Percentiles rank a stretch among this genome's conserved stretches.
These are phyloP conservation scores for Brasenia schreberi DNA, from an alignment of 164 flowering plant species.

Conservation along the genomic window DNA sequence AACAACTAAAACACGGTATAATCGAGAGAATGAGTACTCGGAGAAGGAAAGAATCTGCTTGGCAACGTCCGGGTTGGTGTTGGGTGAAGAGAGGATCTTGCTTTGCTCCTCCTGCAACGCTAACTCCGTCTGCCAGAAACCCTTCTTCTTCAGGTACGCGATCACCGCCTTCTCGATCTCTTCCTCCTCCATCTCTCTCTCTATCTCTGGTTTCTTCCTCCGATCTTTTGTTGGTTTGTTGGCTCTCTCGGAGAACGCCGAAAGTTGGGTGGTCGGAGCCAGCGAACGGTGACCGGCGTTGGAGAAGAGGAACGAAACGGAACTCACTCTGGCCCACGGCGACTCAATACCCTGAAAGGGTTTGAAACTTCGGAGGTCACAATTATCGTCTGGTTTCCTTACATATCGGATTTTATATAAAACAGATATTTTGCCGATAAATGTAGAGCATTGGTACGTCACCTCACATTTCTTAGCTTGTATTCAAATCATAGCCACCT, in stretches of 20 bases:
- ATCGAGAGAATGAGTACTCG: conserved; percentile 22
- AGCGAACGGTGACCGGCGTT: background rate
- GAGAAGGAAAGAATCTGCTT: conserved; percentile 43
- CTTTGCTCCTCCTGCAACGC: conserved; percentile 54
- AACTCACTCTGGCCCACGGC: background rate
- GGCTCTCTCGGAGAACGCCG: background rate
- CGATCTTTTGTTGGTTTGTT: background rate
- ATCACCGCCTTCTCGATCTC: conserved; percentile 53
- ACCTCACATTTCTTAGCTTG: too few relatives aligned
- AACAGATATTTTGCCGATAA: too few relatives aligned
- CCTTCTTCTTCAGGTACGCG: conserved; percentile 83
- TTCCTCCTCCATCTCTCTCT: conserved; percentile 52
- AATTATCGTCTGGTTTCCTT: too few relatives aligned
- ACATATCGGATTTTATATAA: too few relatives aligned
- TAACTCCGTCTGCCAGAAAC: conserved; percentile 63
- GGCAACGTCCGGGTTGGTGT: conserved; percentile 46
- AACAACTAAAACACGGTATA: background rate
- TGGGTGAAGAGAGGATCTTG: conserved; percentile 22
- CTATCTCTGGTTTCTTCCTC: background rate
- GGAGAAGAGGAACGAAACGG: background rate
- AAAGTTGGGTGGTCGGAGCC: too few relatives aligned
- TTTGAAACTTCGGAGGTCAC: too few relatives aligned
- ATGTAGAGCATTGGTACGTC: too few relatives aligned
- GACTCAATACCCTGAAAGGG: background rate
- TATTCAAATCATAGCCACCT: too few relatives aligned